Conservation (phyloP, 2,329 filamentous ascomycete species). For the Phyllosticta paracitricarpa region DNA sequence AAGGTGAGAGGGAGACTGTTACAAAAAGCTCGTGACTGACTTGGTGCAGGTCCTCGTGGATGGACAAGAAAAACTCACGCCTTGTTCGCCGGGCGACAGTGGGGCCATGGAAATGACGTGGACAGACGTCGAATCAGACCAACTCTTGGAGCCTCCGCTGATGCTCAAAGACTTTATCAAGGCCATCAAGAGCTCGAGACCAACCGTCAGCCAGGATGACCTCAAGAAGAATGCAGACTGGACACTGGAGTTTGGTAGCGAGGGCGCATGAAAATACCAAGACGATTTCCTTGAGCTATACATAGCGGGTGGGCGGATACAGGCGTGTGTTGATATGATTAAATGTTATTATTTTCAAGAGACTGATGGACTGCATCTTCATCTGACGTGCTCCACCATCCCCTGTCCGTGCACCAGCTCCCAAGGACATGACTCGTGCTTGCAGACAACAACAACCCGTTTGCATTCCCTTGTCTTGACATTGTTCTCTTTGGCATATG, state of each 20-base stretch:
- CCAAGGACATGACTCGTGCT: neutral
- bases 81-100: conserved; percentile 83
- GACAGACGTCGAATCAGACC: conserved; percentile 74
- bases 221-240: conserved; percentile 77
- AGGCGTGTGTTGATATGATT: neutral
- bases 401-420: neutral
- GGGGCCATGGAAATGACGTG: conserved; percentile 90
- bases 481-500: neutral
- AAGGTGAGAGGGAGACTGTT: conserved; percentile 46
- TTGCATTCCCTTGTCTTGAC: neutral
- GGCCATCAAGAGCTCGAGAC: conserved; percentile 77
- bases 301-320: conserved; percentile 4
- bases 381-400: no score
- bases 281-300: neutral
- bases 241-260: conserved; percentile 93
- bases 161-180: conserved; percentile 87
- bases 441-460: neutral
- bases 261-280: conserved; percentile 42
- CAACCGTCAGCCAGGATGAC: conserved; percentile 83
- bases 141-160: conserved; percentile 77
- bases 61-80: conserved; percentile 57
- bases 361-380: no score
- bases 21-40: conserved; percentile 1
- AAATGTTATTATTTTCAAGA: neutral
- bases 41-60: conserved; percentile 58